These are phyloP conservation scores for Fusarium solani-melongenae DNA, from an alignment of 2,329 filamentous ascomycete genomes.

Conservation along the genomic window DNA sequence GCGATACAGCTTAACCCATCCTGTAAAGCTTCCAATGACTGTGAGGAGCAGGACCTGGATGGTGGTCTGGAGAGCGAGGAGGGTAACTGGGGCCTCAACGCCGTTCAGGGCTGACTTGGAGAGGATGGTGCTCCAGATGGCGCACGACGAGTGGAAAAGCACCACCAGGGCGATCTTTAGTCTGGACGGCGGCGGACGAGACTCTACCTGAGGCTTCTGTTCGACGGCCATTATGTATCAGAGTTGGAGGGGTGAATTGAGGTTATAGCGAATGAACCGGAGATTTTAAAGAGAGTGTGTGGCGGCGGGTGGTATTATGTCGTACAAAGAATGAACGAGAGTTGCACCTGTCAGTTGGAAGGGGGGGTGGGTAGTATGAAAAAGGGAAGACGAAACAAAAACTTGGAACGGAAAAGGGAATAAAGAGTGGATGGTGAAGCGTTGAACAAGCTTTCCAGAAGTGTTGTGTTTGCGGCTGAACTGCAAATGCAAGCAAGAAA, in stretches of 20 bases:
- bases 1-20: slow-evolving; percentile 39
- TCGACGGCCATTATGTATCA: slow-evolving; percentile 26
- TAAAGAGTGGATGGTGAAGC: not conserved
- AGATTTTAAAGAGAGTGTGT: not conserved
- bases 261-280: slow-evolving; percentile 11
- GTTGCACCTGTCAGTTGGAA: not conserved
- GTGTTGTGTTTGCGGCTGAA: not conserved
- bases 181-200: slow-evolving; percentile 30
- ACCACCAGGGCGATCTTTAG: slow-evolving; percentile 39
- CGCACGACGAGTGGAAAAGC: slow-evolving; percentile 42
- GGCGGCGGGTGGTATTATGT: not conserved
- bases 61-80: slow-evolving; percentile 41
- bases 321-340: not conserved
- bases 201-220: slow-evolving; percentile 24
- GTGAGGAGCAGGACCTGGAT: slow-evolving; percentile 40
- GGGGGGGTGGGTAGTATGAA: not conserved
- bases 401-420: not conserved
- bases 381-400: not conserved
- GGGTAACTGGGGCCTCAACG: slow-evolving; percentile 40
- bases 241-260: slow-evolving; percentile 4
- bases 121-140: slow-evolving; percentile 43
- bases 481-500: not conserved
- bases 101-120: slow-evolving; percentile 43
- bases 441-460: not conserved
- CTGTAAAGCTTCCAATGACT: slow-evolving; percentile 35